Base-by-base conservation (phyloP, 2,329 filamentous ascomycete genomes). In the Blastomyces silverae region DNA sequence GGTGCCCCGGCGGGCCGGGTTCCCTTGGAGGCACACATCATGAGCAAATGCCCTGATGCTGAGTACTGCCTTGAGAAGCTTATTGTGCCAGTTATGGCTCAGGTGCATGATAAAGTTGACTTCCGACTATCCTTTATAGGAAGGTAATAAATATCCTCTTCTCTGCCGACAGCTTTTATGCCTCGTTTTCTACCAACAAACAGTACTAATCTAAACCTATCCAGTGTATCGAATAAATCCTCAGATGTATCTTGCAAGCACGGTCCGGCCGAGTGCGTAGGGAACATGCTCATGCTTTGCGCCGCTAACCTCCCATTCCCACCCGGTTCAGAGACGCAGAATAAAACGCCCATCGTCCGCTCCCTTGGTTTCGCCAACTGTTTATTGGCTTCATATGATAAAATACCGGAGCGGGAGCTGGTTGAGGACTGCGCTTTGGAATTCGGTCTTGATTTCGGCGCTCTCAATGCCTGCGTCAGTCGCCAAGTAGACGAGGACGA, bases 1-100 rank as follows among this genome's bases (percentile, higher is more conserved):
- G 55, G 28, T 7, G 31, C 10, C 44, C 42, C 28, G 20, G 42
- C 25, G 39, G 31, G 57, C 44, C 71, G 66, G 65, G 89, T 97
- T 4, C 89, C 91, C 3, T 79, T 99, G 1, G 94, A 99, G 76
- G 90, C 91, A 64, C 93, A 97, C 76, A 94, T 97, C 71, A 99
- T 97, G 88, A 90, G 87, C 79, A 97, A 97, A 82, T 99, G 94
- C 73, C 92, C 93, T 0, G 94, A 99, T 77, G 92, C 94, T 1
- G 84, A 83, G 75, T 89, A 91, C 73, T 97, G 93, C 72, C 81
- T 99, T 25, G 85, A 86, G 67, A 81, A 92, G 66, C 79, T 99
- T 70, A 83, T 99, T 31, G 79, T 97, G 20, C 94, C 94, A 0
- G 84, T 88, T 28, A 97, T 99, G 92, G 86, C 91, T 76, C 84